A percentile compares a stretch with the other conserved stretches of the same genome.
These are phyloP conservation scores for Acorus calamus DNA, from an alignment of 106 monocot species.

Conservation along the genomic window DNA sequence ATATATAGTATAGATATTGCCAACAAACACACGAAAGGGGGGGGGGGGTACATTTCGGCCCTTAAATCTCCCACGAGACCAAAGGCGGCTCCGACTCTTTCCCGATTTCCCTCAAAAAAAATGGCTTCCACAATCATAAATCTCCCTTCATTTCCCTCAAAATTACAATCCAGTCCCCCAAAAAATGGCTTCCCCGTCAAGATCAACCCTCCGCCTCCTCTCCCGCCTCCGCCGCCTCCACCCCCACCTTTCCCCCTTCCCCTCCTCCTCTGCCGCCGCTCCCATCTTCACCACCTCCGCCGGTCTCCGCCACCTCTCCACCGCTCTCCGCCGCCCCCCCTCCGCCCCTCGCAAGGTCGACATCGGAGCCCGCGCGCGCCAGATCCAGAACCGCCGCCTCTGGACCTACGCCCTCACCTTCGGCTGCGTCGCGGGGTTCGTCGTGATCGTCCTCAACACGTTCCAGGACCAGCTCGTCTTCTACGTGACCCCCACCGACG, in stretches of 20 bases:
- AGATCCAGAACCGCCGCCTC: conserved; percentile 83
- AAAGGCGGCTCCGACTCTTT: too few relatives aligned
- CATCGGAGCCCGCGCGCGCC: conserved; percentile 88
- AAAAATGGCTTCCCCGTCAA: conserved; percentile 15
- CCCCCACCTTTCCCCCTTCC: neutral
- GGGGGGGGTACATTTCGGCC: too few relatives aligned
- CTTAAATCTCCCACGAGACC: too few relatives aligned
- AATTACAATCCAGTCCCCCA: conserved; percentile 22
- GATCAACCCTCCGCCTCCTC: conserved; percentile 3
- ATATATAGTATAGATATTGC: too few relatives aligned
- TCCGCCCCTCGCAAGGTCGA: conserved; percentile 38
- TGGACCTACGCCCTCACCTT: conserved; percentile 95
- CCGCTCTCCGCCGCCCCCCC: conserved; percentile 16
- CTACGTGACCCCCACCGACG: conserved; percentile 90
- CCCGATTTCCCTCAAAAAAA: too few relatives aligned
- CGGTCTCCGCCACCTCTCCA: conserved; percentile 11
- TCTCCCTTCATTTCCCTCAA: neutral
- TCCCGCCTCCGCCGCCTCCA: neutral
- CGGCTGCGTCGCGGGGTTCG: conserved; percentile 84
- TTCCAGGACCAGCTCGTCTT: conserved; percentile 97
- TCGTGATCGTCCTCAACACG: conserved; percentile 78
- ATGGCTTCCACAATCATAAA: too few relatives aligned
- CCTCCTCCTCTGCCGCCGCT: neutral
- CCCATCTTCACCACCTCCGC: neutral
- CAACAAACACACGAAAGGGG: too few relatives aligned